Evolutionary conservation across 129 eudicot genomes (phyloP).

Genomic region (Helichrysum umbraculigerum): DNA sequence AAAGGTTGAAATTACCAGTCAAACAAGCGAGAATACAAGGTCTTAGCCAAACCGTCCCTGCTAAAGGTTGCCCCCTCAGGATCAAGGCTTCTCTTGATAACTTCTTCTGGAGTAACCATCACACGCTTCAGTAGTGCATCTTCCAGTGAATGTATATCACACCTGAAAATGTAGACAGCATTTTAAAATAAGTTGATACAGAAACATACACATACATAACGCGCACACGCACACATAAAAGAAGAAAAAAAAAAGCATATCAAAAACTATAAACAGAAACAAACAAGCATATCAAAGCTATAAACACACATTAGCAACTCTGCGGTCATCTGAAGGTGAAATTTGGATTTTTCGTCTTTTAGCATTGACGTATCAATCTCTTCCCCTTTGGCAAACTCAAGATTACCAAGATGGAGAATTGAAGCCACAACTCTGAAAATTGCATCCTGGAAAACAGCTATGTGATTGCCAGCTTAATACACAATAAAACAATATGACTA

Average conservation of each 20-base stretch:
- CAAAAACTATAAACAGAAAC: background rate
- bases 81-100: slow-evolving; percentile 94
- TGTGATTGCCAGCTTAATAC: slow-evolving; percentile 25
- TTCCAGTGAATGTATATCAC: slow-evolving; percentile 72
- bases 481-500: slow-evolving; percentile 4
- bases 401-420: slow-evolving; percentile 95
- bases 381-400: slow-evolving; percentile 81
- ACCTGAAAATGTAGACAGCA: slow-evolving; percentile 48
- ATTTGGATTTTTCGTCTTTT: slow-evolving; percentile 82
- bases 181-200: slow-evolving; percentile 10
- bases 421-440: slow-evolving; percentile 95
- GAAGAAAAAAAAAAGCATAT: background rate
- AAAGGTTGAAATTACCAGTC: slow-evolving; percentile 60
- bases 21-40: slow-evolving; percentile 90
- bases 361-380: slow-evolving; percentile 83
- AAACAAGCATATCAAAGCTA: background rate
- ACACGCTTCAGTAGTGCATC: slow-evolving; percentile 92
- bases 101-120: slow-evolving; percentile 99
- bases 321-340: slow-evolving; percentile 83
- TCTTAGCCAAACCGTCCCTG: slow-evolving; percentile 96
- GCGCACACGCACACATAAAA: background rate
- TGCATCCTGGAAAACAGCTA: slow-evolving; percentile 64
- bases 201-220: background rate
- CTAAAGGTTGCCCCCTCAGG: slow-evolving; percentile 77
- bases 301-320: slow-evolving; percentile 81